Evolutionary conservation across 306 rosid species (phyloP).

Genomic region (Quercus bicolor): DNA sequence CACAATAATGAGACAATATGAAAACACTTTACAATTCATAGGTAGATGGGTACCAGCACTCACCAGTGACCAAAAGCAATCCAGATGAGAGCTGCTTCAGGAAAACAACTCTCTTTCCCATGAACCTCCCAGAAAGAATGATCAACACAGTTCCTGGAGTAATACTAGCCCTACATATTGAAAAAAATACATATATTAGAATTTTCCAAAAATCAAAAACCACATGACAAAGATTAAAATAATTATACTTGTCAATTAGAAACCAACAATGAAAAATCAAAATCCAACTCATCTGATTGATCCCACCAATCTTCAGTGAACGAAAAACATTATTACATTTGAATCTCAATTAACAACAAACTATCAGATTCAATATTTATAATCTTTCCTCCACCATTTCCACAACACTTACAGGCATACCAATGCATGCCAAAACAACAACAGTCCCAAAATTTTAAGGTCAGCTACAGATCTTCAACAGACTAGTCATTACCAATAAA

Average conservation of each 20-base stretch:
- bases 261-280: neutral
- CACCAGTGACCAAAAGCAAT: slow-evolving; percentile 69
- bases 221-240: neutral
- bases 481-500: neutral
- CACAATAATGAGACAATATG: neutral
- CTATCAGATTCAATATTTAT: neutral
- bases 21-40: neutral
- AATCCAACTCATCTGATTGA: neutral
- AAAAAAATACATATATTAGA: neutral
- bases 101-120: slow-evolving; percentile 69
- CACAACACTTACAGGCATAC: too few species aligned
- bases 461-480: too few species aligned
- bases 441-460: too few species aligned
- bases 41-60: neutral
- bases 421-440: too few species aligned
- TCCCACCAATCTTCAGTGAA: neutral
- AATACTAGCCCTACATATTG: slow-evolving; percentile 46
- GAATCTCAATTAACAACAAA: neutral
- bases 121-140: slow-evolving; percentile 69
- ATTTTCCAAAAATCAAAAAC: neutral
- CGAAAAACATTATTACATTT: neutral
- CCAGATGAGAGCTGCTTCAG: slow-evolving; percentile 75
- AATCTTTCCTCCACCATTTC: too few species aligned
- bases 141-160: slow-evolving; percentile 65
- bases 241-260: neutral